Percentiles rank a stretch among this genome's conserved stretches.
phyloP scores from a whole-genome alignment of 805 yeast species.

The Starmerella floricola region DNA sequence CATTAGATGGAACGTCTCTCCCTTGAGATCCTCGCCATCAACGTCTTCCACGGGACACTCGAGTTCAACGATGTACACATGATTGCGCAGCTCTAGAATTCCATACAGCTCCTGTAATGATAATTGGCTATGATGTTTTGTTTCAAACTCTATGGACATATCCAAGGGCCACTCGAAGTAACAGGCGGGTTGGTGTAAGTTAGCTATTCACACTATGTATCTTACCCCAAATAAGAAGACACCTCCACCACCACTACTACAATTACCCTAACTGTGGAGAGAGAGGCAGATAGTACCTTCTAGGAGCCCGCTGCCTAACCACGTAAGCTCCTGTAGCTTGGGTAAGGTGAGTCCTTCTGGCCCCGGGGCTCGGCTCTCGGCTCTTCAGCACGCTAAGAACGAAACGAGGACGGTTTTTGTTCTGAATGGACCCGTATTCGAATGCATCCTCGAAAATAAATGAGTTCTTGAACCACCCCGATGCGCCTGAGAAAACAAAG shows the following conservation, averaged over 20 bases:
- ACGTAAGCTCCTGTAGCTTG: no score
- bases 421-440: slow-evolving; percentile 2
- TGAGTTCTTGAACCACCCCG: slow-evolving; percentile 4
- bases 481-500: slow-evolving; percentile 16
- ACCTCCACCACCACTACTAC: no score
- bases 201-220: no score
- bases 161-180: no score
- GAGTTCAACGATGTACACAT: slow-evolving; percentile 22
- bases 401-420: background rate
- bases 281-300: no score
- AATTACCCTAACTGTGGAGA: no score
- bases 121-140: slow-evolving; percentile 11
- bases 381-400: no score
- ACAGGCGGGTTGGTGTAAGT: no score
- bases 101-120: slow-evolving; percentile 11
- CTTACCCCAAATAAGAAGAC: no score
- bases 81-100: slow-evolving; percentile 15
- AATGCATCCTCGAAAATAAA: slow-evolving; percentile 3
- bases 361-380: no score
- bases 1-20: slow-evolving; percentile 12
- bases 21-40: slow-evolving; percentile 19
- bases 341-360: no score
- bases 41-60: slow-evolving; percentile 17
- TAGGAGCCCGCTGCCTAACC: no score
- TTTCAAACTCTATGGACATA: background rate